Evolutionary conservation across 495 filamentous ascomycete genomes (phyloP).

Genomic region (Rusavskia elegans): DNA sequence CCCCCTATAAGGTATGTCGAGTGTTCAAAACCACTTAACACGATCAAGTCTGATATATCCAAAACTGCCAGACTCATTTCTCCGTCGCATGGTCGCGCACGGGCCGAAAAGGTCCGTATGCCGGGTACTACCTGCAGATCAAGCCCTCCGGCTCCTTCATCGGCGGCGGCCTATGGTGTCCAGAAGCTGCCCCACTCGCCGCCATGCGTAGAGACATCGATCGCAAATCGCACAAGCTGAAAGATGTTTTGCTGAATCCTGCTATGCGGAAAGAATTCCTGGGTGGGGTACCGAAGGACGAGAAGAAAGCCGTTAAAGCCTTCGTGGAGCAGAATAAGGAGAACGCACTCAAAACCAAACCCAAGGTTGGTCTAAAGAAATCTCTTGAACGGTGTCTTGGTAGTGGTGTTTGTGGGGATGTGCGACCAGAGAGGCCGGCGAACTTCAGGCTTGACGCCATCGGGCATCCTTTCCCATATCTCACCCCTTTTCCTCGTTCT

Average conservation of each 20-base stretch:
- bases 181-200: slow-evolving; percentile 44
- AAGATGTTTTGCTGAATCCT: slow-evolving; percentile 41
- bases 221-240: slow-evolving; percentile 47
- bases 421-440: not conserved
- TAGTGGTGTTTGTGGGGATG: slow-evolving; percentile 3
- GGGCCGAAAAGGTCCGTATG: slow-evolving; percentile 72
- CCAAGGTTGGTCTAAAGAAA: slow-evolving; percentile 44
- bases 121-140: slow-evolving; percentile 63
- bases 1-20: slow-evolving; percentile 63
- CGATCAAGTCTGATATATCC: not conserved
- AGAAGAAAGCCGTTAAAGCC: slow-evolving; percentile 45
- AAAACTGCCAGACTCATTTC: slow-evolving; percentile 44
- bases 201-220: slow-evolving; percentile 58
- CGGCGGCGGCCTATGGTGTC: slow-evolving; percentile 69
- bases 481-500: no score
- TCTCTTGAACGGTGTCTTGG: not conserved
- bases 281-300: slow-evolving; percentile 33
- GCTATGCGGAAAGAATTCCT: slow-evolving; percentile 48
- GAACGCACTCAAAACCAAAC: slow-evolving; percentile 67
- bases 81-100: slow-evolving; percentile 77
- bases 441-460: no score
- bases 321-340: slow-evolving; percentile 52
- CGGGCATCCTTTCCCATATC: no score
- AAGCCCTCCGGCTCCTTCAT: slow-evolving; percentile 32
- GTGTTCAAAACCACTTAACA: no score